Base-by-base conservation (phyloP, 148 eudicot genomes). In the Talinum fruticosum region DNA sequence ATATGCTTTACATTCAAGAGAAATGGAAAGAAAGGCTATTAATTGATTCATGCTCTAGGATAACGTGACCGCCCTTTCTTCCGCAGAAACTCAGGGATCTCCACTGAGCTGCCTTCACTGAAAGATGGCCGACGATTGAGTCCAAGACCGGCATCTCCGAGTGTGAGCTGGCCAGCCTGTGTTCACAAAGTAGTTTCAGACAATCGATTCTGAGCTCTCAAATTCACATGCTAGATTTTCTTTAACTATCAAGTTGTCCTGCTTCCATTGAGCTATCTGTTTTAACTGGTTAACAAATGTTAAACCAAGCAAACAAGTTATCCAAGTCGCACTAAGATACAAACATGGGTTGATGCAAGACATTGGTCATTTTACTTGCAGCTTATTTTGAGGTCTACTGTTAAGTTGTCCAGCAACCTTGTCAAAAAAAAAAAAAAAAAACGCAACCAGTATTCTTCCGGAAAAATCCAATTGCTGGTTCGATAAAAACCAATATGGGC, bases 51-150 rank as follows among this genome's bases (percentile, higher is more conserved):
- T 47, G 93, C 92, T 85, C 97, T 79, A 7, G 97, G 97, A 79
- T 84, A 96, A 79, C 97, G 97, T 35, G 99, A 93, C n/a, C 99
- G 97, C 72, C 99, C 97, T 84, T 93, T 96, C 89, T 91, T 96
- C 87, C 87, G 91, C 75, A 96, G 82, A 83, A 96, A 96, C 84
- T 93, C 97, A 1, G 99, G 97, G 83, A 96, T 96, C 86, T 96
- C 97, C 72, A 95, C 92, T 32, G 92, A 84, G 77, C 80, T 87
- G 69, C 93, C 89, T 89, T 93, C 97, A 37, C 82, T 81, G 84
- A 87, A 90, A 64, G 92, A 85, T 51, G 94, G 85, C 35, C 93
- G 89, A 21, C 91, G 82, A 34, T 87, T 89, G 7, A 84, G 57
- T 75, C 97, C 97, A 68, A 54, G 72, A 74, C 77, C 83, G 70